Conservation (phyloP, 2,329 filamentous ascomycete genomes). For the Apiospora marii region DNA sequence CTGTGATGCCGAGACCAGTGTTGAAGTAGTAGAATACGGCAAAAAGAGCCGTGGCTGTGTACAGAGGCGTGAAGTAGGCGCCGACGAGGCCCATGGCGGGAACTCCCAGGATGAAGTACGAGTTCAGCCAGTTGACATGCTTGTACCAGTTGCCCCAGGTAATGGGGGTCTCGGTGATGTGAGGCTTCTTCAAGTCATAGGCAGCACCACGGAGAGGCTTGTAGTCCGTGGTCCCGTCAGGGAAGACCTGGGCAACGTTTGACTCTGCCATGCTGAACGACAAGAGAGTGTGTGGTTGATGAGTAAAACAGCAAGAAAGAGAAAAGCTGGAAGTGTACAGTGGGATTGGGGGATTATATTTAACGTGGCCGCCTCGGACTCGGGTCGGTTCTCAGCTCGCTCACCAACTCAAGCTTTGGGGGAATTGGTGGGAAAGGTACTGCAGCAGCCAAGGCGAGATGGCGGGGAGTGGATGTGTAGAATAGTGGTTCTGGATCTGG, state of each 20-base stretch:
- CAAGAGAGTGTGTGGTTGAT: slow-evolving; percentile 1
- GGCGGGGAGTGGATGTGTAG: slow-evolving; percentile 12
- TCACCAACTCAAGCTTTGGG: slow-evolving; percentile 19
- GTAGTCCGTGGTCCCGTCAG: slow-evolving; percentile 64
- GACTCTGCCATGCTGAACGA: slow-evolving; percentile 49
- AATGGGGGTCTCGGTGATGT: slow-evolving; percentile 84
- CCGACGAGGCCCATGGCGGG: slow-evolving; percentile 77
- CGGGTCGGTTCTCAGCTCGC: not conserved
- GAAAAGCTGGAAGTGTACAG: not conserved
- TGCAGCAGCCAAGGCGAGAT: slow-evolving; percentile 13
- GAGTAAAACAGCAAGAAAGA: slow-evolving; percentile 10
- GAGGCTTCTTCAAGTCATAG: slow-evolving; percentile 72
- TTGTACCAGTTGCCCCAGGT: slow-evolving; percentile 87
- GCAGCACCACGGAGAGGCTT: slow-evolving; percentile 55
- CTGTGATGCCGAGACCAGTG: slow-evolving; percentile 46
- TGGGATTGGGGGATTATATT: slow-evolving; percentile 16
- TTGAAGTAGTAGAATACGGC: slow-evolving; percentile 54
- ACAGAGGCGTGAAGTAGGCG: slow-evolving; percentile 76
- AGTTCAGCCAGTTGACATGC: slow-evolving; percentile 94
- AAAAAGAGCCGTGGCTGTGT: slow-evolving; percentile 43
- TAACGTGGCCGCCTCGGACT: not conserved
- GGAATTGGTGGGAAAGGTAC: slow-evolving; percentile 7
- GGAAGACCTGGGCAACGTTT: slow-evolving; percentile 50
- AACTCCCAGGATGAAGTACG: slow-evolving; percentile 79
- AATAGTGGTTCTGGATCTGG: not conserved